Evolutionary conservation across 2,329 filamentous ascomycete genomes (phyloP), one percentile per base, ranked within the genome.

Genomic region (Diaporthe sp.): DNA sequence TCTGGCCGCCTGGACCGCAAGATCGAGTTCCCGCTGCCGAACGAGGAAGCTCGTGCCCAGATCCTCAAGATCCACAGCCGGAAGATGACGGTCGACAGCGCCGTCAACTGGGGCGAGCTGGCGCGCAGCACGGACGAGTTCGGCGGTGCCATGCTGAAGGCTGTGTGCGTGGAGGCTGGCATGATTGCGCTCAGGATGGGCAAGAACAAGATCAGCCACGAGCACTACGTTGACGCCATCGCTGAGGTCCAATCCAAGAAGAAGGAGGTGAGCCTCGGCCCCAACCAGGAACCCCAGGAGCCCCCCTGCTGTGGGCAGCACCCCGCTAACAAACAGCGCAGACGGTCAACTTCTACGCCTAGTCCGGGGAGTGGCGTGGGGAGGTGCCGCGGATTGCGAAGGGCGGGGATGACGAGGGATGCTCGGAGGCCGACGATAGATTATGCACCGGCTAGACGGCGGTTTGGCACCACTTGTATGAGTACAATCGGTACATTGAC

Each of bases 201-300:
- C 76, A 96, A 97, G 89, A 95, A 93, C 86, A 98, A 98, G 90
- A 97, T 99, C 81, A 94, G 94, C 75, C 97, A 99, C 83, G 97
- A 99, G 87, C 95, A 99, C 85, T 99, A 98, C 82, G 97, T 99
- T 68, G 97, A 99, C 88, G 97, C 97, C 75, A 98, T 99, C 84
- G 91, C 95, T 50, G 97, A 99, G 86, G 97, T 99, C 79, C 95
- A 96, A 84, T 92, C 93, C 76, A 93, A 98, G 92, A 98, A 98
- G 93, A 97, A 97, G 91, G 95, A 97, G 77, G 89, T 91, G 80
- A 86, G 89, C 88, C 63, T 27, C 66, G 35, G 13, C 25, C 63
- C 63, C 13, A 22, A 25, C 47, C 44, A 63, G 10, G 32, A n/a
- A 51, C 61, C 4, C 53, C 13, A 8, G 9, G 35, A 37, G 19